Conservation (phyloP, 192 early-diverging fungal species). For the Mortierella hygrophila region DNA sequence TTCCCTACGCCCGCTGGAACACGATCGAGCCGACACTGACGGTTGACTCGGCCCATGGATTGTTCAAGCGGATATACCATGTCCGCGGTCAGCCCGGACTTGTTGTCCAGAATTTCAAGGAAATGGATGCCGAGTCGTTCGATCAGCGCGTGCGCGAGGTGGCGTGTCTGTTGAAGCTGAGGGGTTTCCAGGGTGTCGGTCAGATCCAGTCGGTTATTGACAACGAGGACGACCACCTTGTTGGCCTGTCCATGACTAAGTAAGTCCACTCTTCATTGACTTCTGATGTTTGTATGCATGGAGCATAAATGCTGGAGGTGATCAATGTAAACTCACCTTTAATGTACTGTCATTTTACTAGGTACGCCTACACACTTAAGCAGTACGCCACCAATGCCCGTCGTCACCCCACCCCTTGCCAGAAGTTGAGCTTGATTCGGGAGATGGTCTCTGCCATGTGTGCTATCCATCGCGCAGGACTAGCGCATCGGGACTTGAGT, state of each 20-base stretch:
- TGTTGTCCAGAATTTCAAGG: constrained; percentile 71
- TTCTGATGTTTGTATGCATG: neutral
- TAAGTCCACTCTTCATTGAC: constrained; percentile 14
- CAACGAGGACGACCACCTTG: constrained; percentile 63
- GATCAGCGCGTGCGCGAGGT: constrained; percentile 69
- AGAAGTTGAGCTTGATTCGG: constrained; percentile 65
- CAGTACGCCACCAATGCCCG: constrained; percentile 68
- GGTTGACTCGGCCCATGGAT: constrained; percentile 63
- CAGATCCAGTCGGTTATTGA: constrained; percentile 69
- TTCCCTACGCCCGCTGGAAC: constrained; percentile 46
- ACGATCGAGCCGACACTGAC: constrained; percentile 50
- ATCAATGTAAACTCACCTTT: neutral
- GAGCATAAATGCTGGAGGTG: neutral
- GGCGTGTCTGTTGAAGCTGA: constrained; percentile 67
- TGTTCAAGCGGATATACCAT: constrained; percentile 71
- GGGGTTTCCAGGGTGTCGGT: constrained; percentile 61
- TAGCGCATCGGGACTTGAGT: constrained; percentile 70
- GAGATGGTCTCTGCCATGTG: constrained; percentile 68
- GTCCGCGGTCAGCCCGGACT: constrained; percentile 55
- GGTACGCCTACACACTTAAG: constrained; percentile 69
- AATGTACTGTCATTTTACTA: neutral
- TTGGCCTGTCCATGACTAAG: constrained; percentile 72
- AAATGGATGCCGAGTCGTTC: constrained; percentile 65
- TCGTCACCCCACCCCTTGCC: constrained; percentile 62
- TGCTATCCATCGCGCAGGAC: constrained; percentile 64